phyloP scores from a whole-genome alignment of 208 protist species.

The Leishmania tarentolae region DNA sequence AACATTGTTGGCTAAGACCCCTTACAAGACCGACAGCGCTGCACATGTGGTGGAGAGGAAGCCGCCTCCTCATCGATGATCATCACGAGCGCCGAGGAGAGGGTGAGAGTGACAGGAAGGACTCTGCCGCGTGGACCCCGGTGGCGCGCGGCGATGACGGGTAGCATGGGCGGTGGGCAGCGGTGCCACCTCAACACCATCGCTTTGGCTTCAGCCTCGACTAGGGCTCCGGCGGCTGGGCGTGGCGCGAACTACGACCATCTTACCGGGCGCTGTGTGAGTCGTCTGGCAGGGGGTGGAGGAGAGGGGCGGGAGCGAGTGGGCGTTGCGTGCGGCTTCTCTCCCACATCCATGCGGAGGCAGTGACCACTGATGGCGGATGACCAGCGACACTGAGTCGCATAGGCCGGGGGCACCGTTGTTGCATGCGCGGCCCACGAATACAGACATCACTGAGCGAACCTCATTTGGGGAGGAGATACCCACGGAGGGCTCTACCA shows the following conservation, averaged over 20 bases:
- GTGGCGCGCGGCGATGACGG: too few relatives aligned
- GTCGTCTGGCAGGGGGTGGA: neutral
- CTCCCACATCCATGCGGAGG: neutral
- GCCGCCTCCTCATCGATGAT: neutral
- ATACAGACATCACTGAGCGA: too few relatives aligned
- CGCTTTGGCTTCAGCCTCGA: neutral
- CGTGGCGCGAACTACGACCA: neutral
- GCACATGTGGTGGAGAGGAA: neutral
- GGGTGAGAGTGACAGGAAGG: too few relatives aligned
- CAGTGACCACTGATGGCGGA: neutral
- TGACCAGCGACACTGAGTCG: neutral
- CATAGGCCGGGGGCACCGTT: too few relatives aligned
- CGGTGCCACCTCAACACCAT: neutral
- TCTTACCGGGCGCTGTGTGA: neutral
- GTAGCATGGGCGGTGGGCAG: neutral
- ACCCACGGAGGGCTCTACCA: too few relatives aligned
- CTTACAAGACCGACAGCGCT: neutral
- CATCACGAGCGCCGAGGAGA: neutral
- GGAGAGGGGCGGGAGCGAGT: neutral
- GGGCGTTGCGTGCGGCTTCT: neutral
- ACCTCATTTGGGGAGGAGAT: too few relatives aligned
- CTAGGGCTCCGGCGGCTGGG: too few relatives aligned
- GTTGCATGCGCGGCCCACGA: too few relatives aligned
- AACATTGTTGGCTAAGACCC: neutral
- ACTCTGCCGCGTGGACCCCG: neutral